phyloP scores from a whole-genome alignment of 2,329 filamentous ascomycete genomes.

The Cercospora zeina region DNA sequence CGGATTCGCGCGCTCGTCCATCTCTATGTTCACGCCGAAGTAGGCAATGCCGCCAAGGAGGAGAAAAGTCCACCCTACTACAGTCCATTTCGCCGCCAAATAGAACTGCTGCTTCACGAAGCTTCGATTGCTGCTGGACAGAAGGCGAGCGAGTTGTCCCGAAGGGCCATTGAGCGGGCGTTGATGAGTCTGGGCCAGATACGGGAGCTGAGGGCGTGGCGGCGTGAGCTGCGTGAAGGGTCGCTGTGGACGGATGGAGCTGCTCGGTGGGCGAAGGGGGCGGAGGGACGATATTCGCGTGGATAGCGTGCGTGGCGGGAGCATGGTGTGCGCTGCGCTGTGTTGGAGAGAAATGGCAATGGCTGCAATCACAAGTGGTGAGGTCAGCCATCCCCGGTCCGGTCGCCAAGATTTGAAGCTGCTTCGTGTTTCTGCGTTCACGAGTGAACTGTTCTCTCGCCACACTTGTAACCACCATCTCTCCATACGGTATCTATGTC shows the following conservation, averaged over 20 bases:
- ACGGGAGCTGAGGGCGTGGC: constrained; percentile 63
- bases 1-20: constrained; percentile 71
- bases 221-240: constrained; percentile 61
- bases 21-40: constrained; percentile 70
- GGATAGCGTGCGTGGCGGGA: constrained; percentile 23
- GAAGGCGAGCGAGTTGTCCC: constrained; percentile 62
- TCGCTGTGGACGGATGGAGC: constrained; percentile 40
- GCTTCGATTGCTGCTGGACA: constrained; percentile 74
- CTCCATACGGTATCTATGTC: not conserved
- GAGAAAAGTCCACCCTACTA: constrained; percentile 65
- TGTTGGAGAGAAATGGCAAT: not conserved
- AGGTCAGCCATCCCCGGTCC: not conserved
- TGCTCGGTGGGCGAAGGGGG: constrained; percentile 32
- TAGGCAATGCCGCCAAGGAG: constrained; percentile 61
- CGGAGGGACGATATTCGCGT: constrained; percentile 33
- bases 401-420: constrained; percentile 1
- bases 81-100: constrained; percentile 66
- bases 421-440: not conserved
- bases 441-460: not conserved
- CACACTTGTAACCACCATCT: not conserved
- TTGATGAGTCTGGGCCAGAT: constrained; percentile 57
- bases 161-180: constrained; percentile 28
- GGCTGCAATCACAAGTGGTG: not conserved
- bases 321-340: constrained; percentile 22
- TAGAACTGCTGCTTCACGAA: constrained; percentile 71